These are phyloP conservation scores for Chiua virens DNA, from an alignment of 768 basidiomycete species.

Conservation along the genomic window DNA sequence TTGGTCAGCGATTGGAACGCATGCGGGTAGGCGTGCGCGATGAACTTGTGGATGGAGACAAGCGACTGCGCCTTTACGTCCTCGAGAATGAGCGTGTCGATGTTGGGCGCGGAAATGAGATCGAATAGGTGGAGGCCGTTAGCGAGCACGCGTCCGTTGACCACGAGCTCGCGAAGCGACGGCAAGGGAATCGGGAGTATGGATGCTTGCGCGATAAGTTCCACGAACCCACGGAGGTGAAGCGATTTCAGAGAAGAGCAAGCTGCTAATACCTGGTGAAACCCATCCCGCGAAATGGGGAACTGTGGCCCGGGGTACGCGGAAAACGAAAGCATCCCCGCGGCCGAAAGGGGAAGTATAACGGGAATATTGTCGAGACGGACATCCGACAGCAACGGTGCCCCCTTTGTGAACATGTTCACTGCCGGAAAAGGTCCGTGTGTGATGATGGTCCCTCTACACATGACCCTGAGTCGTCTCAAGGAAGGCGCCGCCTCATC, in stretches of 20 bases:
- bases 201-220: constrained; percentile 21
- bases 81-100: constrained; percentile 32
- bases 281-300: constrained; percentile 24
- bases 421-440: constrained; percentile 26
- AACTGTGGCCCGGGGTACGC: constrained; percentile 34
- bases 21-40: constrained; percentile 25
- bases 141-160: constrained; percentile 29
- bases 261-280: constrained; percentile 17
- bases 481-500: constrained; percentile 28
- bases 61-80: constrained; percentile 30
- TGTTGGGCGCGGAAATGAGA: constrained; percentile 31
- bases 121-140: constrained; percentile 33
- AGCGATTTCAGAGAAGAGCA: constrained; percentile 24
- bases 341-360: constrained; percentile 18
- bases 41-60: constrained; percentile 28
- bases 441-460: constrained; percentile 28
- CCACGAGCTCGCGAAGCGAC: constrained; percentile 29
- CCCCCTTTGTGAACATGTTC: constrained; percentile 31
- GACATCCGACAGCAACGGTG: constrained; percentile 31
- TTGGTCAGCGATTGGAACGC: constrained; percentile 29
- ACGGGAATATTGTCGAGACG: constrained; percentile 34
- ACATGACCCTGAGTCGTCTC: constrained; percentile 28
- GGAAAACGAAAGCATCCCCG: constrained; percentile 32
- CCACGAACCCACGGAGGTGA: constrained; percentile 33
- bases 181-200: constrained; percentile 24